phyloP scores from a whole-genome alignment of 768 basidiomycete genomes.

The Tulasnella calospora region DNA sequence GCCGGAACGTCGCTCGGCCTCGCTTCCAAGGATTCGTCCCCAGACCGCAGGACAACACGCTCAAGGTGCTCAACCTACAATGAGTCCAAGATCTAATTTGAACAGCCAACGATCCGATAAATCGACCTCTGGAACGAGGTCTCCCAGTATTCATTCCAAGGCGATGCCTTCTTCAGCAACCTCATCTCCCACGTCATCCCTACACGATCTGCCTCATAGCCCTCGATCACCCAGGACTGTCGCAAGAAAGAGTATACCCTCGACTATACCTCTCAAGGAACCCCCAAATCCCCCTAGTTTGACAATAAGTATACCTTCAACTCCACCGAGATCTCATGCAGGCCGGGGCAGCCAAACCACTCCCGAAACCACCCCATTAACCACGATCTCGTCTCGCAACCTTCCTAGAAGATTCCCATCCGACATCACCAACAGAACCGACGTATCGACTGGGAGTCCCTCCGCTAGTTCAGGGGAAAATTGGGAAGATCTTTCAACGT shows the following conservation, averaged over 20 bases:
- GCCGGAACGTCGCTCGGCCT: background rate
- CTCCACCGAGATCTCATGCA: background rate
- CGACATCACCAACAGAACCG: background rate
- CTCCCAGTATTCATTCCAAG: background rate
- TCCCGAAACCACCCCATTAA: background rate
- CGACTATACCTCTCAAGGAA: background rate
- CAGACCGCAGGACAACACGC: background rate
- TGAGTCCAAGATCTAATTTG: background rate
- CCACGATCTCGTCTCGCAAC: background rate
- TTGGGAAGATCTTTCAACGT: background rate
- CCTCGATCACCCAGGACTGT: background rate
- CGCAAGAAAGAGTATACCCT: background rate
- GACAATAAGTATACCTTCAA: background rate
- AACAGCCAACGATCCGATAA: background rate
- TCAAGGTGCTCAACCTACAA: background rate
- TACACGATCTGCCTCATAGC: background rate
- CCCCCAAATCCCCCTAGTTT: background rate
- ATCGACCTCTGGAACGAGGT: background rate
- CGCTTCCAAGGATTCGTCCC: background rate
- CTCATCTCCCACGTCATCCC: background rate
- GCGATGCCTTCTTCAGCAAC: background rate
- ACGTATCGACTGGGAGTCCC: background rate
- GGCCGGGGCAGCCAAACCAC: background rate
- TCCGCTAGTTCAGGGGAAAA: background rate
- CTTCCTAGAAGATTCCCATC: background rate